phyloP scores from a whole-genome alignment of 1,284 basidiomycete genomes.

The Fomitiporia mediterranea region DNA sequence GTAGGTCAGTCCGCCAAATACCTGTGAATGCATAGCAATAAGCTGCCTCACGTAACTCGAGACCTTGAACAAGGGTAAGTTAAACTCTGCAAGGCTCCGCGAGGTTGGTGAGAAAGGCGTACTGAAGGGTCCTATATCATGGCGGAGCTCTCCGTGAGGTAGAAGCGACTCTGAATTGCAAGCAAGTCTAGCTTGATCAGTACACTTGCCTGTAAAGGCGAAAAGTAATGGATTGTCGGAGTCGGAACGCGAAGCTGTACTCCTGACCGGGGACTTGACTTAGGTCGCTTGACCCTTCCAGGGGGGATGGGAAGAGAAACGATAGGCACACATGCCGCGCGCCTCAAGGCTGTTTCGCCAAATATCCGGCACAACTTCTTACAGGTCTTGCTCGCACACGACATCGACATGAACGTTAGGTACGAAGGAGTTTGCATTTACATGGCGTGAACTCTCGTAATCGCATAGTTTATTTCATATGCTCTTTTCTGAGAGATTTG shows the following conservation, averaged over 20 bases:
- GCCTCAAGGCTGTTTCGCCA: background rate
- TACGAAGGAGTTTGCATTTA: background rate
- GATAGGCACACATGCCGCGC: background rate
- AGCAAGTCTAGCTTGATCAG: background rate
- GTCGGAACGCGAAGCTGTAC: background rate
- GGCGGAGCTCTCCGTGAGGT: too few species aligned
- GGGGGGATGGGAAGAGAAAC: background rate
- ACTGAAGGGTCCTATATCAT: background rate
- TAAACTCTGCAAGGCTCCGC: conserved; percentile 12
- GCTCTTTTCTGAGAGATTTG: too few species aligned
- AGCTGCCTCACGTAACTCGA: background rate
- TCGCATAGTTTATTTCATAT: too few species aligned
- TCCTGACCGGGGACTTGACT: too few species aligned
- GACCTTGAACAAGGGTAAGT: background rate
- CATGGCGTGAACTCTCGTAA: too few species aligned
- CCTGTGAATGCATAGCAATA: too few species aligned
- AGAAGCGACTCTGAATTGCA: too few species aligned
- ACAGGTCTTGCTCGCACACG: too few species aligned
- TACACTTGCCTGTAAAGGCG: background rate
- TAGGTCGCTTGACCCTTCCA: too few species aligned
- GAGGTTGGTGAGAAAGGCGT: background rate
- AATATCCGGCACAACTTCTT: background rate
- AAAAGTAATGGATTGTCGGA: background rate
- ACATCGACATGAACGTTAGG: background rate
- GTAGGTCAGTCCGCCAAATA: too few species aligned